Conservation (phyloP, 2,329 filamentous ascomycete species). For the Colletotrichum sp. region DNA sequence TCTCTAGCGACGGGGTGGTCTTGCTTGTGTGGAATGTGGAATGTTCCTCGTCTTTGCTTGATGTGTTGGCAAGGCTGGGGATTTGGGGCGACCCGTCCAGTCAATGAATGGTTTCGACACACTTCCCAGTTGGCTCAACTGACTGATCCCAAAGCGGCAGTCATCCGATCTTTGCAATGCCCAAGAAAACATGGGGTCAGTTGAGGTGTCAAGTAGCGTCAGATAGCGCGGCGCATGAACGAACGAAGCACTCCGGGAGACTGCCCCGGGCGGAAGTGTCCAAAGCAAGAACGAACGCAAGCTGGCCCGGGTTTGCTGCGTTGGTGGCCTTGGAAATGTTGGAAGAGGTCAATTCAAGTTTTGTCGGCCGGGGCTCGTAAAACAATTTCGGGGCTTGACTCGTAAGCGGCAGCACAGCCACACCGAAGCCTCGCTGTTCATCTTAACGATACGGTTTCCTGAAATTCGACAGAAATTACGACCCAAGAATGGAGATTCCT, state of each 20-base stretch:
- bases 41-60: background rate
- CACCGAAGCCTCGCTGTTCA: constrained; percentile 12
- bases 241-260: background rate
- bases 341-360: background rate
- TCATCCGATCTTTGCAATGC: constrained; percentile 4
- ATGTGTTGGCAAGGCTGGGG: constrained; percentile 14
- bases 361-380: background rate
- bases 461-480: background rate
- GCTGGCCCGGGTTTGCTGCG: background rate
- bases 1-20: background rate
- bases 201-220: constrained; percentile 9
- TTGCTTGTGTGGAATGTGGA: constrained; percentile 1
- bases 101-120: background rate
- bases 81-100: background rate
- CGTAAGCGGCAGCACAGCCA: constrained; percentile 11
- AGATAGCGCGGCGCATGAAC: background rate
- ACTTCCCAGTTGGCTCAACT: background rate
- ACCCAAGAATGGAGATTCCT: background rate
- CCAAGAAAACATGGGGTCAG: constrained; percentile 16
- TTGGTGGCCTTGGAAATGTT: background rate
- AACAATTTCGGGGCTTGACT: constrained; percentile 15
- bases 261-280: background rate
- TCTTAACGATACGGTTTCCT: background rate
- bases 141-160: background rate
- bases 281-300: background rate